Base-by-base conservation (phyloP, 495 filamentous ascomycete species). In the Neurospora terricola region DNA sequence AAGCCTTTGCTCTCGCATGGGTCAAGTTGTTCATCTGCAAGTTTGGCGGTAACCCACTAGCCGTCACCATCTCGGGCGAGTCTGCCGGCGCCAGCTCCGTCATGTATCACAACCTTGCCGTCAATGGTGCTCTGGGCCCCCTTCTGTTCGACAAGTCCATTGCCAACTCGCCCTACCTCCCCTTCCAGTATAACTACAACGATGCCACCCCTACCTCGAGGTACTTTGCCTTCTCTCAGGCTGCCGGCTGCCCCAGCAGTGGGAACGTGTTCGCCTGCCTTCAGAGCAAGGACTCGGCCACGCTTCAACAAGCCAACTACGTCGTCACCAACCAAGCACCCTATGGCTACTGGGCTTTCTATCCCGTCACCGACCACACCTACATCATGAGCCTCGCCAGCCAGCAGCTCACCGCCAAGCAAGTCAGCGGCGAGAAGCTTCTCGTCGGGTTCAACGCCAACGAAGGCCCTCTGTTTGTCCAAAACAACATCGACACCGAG, bases 1-100 rank as follows among this genome's bases (percentile, higher is more conserved):
- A 92, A 75, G 83, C 87, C 9, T 83, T 91, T 74, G 91, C 90
- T 16, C 82, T 94, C 40, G 80, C 91, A 40, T 96, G 93, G 93
- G 86, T 94, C 11, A 85, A 91, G 74, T 83, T 87, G 72, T 81
- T 93, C 77, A 93, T 94, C 72, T 78, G 80, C 71, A 72, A 80
- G 72, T 94, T 94, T 74, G 91, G 92, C 14, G 92, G 93, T 27
- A 86, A 94, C 76, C 83, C 87, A 0, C 72, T 79, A 6, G 79
- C 84, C 68, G 87, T 93, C 43, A 93, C 91, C 7, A 85, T 92
- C 7, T 85, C 87, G 73, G 92, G 92, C 38, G 86, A 91, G 73
- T 91, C 88, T 12, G 91, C 92, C 4, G 92, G 92, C 30, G 92
- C 81, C 7, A 39, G 76, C 70, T 78, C 79, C 1, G 78, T 80